These are phyloP conservation scores for Cyclotella choctawhatcheeana DNA, from an alignment of 108 stramenopile genomes.

Conservation along the genomic window DNA sequence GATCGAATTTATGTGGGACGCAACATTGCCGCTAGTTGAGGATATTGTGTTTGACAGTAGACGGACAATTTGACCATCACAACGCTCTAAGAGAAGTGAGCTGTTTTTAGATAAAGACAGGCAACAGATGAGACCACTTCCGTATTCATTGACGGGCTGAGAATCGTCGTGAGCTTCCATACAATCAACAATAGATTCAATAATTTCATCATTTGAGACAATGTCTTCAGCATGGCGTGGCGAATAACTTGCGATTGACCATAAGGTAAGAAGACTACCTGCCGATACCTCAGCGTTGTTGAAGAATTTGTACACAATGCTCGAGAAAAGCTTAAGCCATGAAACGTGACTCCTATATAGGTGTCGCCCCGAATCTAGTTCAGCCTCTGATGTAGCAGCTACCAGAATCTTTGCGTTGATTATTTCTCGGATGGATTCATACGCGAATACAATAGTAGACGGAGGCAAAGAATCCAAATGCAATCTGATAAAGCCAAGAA, in stretches of 20 bases:
- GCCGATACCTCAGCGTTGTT: conserved; percentile 16
- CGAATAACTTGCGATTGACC: conserved; percentile 14
- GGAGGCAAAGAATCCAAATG: neutral
- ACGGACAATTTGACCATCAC: conserved; percentile 32
- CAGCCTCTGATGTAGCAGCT: too few species aligned
- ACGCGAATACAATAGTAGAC: neutral
- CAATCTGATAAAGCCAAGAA: conserved; percentile 12
- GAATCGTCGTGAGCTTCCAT: conserved; percentile 28
- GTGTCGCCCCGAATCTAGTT: too few species aligned
- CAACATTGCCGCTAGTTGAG: conserved; percentile 10
- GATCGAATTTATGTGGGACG: conserved; percentile 18
- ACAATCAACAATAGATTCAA: conserved; percentile 12
- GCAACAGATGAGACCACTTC: conserved; percentile 27
- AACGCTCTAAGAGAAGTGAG: conserved; percentile 17
- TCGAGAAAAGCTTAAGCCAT: conserved; percentile 12
- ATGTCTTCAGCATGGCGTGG: conserved; percentile 17
- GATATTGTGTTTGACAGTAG: conserved; percentile 23
- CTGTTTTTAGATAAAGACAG: conserved; percentile 13
- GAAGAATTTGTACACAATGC: conserved; percentile 10
- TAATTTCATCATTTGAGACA: conserved; percentile 9
- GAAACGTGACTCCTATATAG: conserved; percentile 2
- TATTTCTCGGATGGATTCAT: conserved; percentile 8
- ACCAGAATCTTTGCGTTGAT: too few species aligned
- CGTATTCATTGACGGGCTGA: conserved; percentile 19
- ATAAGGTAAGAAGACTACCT: too few species aligned